A percentile compares a stretch with the other conserved stretches of the same genome.
Conservation (phyloP, 2,329 filamentous ascomycete species). For the Ilyonectria mors-panacis region DNA sequence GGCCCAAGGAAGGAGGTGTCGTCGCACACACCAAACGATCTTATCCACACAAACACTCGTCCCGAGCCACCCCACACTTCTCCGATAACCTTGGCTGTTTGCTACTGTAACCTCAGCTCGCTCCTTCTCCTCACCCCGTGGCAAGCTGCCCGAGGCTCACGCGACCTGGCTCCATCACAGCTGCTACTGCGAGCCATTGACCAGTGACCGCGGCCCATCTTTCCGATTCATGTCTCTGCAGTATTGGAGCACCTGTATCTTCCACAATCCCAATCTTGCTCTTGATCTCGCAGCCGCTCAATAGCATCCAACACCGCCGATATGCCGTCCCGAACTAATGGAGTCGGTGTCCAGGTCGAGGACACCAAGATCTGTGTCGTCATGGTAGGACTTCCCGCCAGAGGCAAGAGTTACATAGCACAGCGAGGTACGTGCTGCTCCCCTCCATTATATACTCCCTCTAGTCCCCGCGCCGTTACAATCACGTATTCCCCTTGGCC, state of each 20-base stretch:
- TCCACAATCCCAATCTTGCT: constrained; percentile 28
- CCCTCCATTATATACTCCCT: background rate
- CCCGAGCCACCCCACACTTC: constrained; percentile 20
- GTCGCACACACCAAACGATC: constrained; percentile 17
- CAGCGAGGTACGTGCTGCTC: constrained; percentile 81
- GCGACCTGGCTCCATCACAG: constrained; percentile 26
- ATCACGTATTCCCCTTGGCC: background rate
- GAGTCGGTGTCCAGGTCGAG: constrained; percentile 87
- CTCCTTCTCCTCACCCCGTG: constrained; percentile 35
- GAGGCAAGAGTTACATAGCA: constrained; percentile 97
- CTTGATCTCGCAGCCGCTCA: constrained; percentile 31
- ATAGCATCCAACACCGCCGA: constrained; percentile 40
- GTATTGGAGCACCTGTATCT: constrained; percentile 43
- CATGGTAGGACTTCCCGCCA: constrained; percentile 96
- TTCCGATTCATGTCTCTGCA: constrained; percentile 46
- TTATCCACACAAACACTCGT: constrained; percentile 14
- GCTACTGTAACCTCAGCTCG: constrained; percentile 25
- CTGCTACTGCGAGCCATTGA: constrained; percentile 33
- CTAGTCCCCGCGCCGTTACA: background rate
- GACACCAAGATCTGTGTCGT: constrained; percentile 98
- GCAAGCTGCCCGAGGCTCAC: constrained; percentile 35
- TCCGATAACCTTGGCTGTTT: constrained; percentile 16
- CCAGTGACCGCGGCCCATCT: constrained; percentile 27
- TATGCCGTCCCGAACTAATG: constrained; percentile 71
- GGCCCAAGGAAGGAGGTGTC: constrained; percentile 17